Evolutionary conservation across 805 yeast species (phyloP), one percentile per base, ranked within the genome.

Genomic region (Monosporozyma yasuniensis): DNA sequence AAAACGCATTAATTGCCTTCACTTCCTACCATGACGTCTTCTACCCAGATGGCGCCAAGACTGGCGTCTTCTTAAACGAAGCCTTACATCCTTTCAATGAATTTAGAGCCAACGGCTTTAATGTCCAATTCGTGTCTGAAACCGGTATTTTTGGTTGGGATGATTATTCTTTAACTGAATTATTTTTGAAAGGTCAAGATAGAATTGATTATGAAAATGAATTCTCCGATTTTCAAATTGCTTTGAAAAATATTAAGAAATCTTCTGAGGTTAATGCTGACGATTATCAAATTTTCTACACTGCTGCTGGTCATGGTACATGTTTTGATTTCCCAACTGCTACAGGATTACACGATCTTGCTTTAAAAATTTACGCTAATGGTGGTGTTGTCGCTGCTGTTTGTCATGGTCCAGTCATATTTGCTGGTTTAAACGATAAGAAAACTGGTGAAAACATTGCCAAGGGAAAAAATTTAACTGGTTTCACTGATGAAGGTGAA

Each of bases 231-330:
- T 72, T 75, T 61, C 66, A 65, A 56, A 54, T 63, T 43, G 71
- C 66, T 16, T 54, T 79, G 28, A 59, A 63, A 30, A 57, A 64
- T 14, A 60, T 76, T 56, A 75, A 76, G 65, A 73, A 71, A 52
- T 74, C 82, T 7, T 55, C 72, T 14, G 81, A 76, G 23, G 63
- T 80, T 45, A 62, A 76, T 48, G 63, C 81, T 11, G 60, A 62
- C 14, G 79, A 78, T 37, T 82, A 72, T 62, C 71, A 71, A 43
- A 71, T 80, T 52, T 73, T 81, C 61, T 80, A 69, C 56, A 84
- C 83, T 39, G 75, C 84, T 46, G 87, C 80, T 47, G 87, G 88
- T 37, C 87, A 83, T 58, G 87, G 78, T 28, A 69, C 83, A 27
- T 54, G 75, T 39, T 78, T 73, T 54, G 87, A 81, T 61, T 80